Conservation (phyloP, 805 yeast species). For the Priceomyces carsonii region DNA sequence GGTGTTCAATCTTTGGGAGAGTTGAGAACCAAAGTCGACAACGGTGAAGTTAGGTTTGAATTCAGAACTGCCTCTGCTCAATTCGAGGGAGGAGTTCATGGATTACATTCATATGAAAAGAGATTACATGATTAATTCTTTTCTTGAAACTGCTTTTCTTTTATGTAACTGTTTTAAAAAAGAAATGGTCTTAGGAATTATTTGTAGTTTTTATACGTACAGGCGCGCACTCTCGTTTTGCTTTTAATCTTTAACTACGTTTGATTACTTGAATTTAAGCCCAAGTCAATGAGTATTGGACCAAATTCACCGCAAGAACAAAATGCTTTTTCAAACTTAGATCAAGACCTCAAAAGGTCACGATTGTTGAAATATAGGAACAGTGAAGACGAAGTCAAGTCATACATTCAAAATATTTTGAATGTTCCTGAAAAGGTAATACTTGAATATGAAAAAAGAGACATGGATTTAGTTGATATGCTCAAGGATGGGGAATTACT, state of each 20-base stretch:
- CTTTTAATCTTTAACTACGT: too few relatives aligned
- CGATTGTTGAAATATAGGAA: constrained; percentile 54
- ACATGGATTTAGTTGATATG: constrained; percentile 50
- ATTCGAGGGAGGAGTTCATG: constrained; percentile 97
- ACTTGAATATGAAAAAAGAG: constrained; percentile 17
- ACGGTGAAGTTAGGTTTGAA: constrained; percentile 86
- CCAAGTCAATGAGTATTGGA: too few relatives aligned
- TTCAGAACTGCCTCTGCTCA: constrained; percentile 98
- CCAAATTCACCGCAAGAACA: constrained; percentile 10
- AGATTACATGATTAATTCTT: constrained; percentile 79
- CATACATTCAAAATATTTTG: constrained; percentile 54
- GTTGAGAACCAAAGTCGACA: constrained; percentile 63
- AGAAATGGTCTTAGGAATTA: too few relatives aligned
- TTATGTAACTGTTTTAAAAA: too few relatives aligned
- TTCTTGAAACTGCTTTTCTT: too few relatives aligned
- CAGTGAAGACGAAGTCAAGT: constrained; percentile 41
- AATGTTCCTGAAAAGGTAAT: constrained; percentile 12
- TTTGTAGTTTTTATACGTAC: too few relatives aligned
- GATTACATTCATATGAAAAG: constrained; percentile 95
- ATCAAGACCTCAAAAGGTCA: constrained; percentile 56
- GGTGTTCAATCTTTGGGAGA: constrained; percentile 71
- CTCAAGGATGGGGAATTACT: constrained; percentile 60
- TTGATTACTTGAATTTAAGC: too few relatives aligned
- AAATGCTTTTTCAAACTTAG: constrained; percentile 51
- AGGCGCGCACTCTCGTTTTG: too few relatives aligned